Evolutionary conservation across 2,329 filamentous ascomycete species (phyloP), one percentile per base, ranked within the genome.

Genomic region (Reticulascus tulasneorum): DNA sequence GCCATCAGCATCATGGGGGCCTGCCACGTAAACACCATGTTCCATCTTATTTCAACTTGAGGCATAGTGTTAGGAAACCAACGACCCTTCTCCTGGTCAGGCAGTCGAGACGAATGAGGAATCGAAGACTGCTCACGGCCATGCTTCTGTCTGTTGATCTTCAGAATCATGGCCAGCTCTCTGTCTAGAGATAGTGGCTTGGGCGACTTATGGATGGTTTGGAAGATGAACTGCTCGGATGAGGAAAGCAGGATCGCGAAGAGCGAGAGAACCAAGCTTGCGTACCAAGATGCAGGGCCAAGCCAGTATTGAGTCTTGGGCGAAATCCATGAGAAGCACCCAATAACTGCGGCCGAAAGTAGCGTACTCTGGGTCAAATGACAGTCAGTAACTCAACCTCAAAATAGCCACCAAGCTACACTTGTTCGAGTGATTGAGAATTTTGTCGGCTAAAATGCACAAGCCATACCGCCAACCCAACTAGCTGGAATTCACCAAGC

Each of bases 11-110:
- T 53, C 35, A 53, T 50, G 9, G 51, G 50, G 18, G 51, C 51
- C 40, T 54, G 51, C 50, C 52, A 55, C 1, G 51, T 53, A 30
- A 54, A 54, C 2, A 52, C 44, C 52, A 54, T 54, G 15, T 53
- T 54, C 52, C 50, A 54, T 6, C 50, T 43, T n/a, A 54, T 37
- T 12, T 35, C 23, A 3, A 42, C 50, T 23, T 35, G 20, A 9
- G 37, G 42, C 35, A 37, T 40, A 33, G 38, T 35, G 24, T 35
- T 42, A 16, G 41, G 41, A 11, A 44, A 29, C 41, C 41, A 44
- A 4, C 38, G 38, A 9, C 38, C 37, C 21, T 37, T 39, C 18
- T 42, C 29, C 10, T 27, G 23, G 12, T 40, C 27, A 24, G 40
- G 40, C 25, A 42, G 40, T 11, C 23, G 37, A 20, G 37, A 37